A percentile compares a stretch with the other conserved stretches of the same genome.
Evolutionary conservation across 805 yeast species (phyloP).

Genomic region (Yarrowia keelungensis): DNA sequence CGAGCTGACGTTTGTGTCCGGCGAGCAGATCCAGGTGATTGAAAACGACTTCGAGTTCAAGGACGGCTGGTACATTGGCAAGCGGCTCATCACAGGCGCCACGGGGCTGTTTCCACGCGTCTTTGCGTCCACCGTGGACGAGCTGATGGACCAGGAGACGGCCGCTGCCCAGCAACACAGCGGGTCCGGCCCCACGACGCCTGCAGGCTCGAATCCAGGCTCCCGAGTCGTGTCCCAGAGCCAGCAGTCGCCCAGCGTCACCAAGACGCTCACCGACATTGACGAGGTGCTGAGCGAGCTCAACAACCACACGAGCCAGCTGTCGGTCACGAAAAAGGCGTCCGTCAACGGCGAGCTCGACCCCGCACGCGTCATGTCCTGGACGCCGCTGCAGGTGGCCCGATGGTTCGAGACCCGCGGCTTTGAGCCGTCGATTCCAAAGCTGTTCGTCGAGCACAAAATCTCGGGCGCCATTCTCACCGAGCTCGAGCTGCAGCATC

Average conservation of each 20-base stretch:
- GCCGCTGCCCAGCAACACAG: background rate
- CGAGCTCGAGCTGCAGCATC: slow-evolving; percentile 81
- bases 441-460: slow-evolving; percentile 83
- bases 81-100: slow-evolving; percentile 69
- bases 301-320: slow-evolving; percentile 43
- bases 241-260: slow-evolving; percentile 41
- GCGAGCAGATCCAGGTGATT: slow-evolving; percentile 86
- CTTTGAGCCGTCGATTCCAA: slow-evolving; percentile 75
- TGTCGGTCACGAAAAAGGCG: slow-evolving; percentile 31
- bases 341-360: slow-evolving; percentile 1
- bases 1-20: slow-evolving; percentile 79
- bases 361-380: slow-evolving; percentile 46
- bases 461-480: slow-evolving; percentile 86
- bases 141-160: slow-evolving; percentile 45
- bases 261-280: slow-evolving; percentile 50
- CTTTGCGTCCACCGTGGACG: slow-evolving; percentile 65
- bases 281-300: slow-evolving; percentile 52
- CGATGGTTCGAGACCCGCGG: slow-evolving; percentile 75
- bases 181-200: slow-evolving; percentile 15
- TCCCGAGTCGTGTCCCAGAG: slow-evolving; percentile 16
- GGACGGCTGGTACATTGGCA: slow-evolving; percentile 95
- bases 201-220: slow-evolving; percentile 33
- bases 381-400: slow-evolving; percentile 90
- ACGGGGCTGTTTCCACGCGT: slow-evolving; percentile 92
- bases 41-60: slow-evolving; percentile 92